Evolutionary conservation across 1,139 yeast genomes (phyloP), one percentile per base, ranked within the genome.

Genomic region (Suhomyces anneliseae): DNA sequence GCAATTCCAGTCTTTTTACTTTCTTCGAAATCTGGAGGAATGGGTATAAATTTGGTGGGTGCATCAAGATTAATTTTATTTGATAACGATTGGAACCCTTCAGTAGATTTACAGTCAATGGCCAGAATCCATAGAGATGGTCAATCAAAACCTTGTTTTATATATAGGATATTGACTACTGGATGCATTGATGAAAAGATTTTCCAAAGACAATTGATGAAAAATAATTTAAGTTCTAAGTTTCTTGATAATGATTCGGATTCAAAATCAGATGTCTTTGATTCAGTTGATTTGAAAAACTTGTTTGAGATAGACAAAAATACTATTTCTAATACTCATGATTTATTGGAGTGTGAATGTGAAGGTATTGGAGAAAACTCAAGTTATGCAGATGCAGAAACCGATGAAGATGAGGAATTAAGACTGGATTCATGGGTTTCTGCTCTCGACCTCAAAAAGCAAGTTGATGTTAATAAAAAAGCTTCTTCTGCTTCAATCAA

Each of bases 161-260:
- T 93, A 29, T 95, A 93, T 61, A 75, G 99, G 53, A 65, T 93
- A n/a, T 69, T 87, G 42, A 85, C 92, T 0, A 82, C 95, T 0
- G 99, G 99, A 0, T 83, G 92, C 50, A 88, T 93, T 39, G 99
- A 93, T 62, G 99, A 93, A 61, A 93, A 93, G 68, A 90, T 93
- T 6, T 85, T 87, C 66, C 99, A 93, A 64, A 74, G 99, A n/a
- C 99, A 93, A 61, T 71, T 90, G 48, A 85, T 90, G 75, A 93
- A 95, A 64, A 82, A 74, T 50, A 92, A 86, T 46, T 67, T 93
- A 44, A 88, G 97, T 42, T 86, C 86, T 50, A 83, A 83, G 53
- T 87, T 93, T 58, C 69, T 93, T 55, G 93, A 87, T 58, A 79
- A 76, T 48, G 77, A 78, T 52, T 36, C 54, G 5, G 51, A 49